phyloP scores from a whole-genome alignment of 192 early-diverging fungal species.

The Coemansia sp. region DNA sequence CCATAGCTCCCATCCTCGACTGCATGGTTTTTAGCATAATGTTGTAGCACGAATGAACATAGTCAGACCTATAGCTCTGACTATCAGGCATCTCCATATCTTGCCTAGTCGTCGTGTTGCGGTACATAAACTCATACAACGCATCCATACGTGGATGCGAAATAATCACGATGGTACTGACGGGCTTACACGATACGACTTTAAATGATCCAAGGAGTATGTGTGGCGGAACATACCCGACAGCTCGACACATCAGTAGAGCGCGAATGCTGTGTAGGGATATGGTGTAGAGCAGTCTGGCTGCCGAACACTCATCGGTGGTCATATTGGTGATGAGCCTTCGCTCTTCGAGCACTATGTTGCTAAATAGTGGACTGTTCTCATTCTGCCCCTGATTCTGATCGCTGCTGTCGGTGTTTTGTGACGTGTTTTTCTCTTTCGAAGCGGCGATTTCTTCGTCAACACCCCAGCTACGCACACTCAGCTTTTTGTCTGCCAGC shows the following conservation, averaged over 20 bases:
- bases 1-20: slow-evolving; percentile 12
- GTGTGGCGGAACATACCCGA: slow-evolving; percentile 23
- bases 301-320: slow-evolving; percentile 24
- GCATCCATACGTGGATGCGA: slow-evolving; percentile 5
- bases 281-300: slow-evolving; percentile 14
- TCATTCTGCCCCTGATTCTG: too few species aligned
- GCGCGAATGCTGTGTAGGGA: slow-evolving; percentile 23
- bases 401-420: not conserved
- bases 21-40: slow-evolving; percentile 11
- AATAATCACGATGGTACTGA: slow-evolving; percentile 2
- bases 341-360: slow-evolving; percentile 4
- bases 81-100: too few species aligned
- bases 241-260: slow-evolving; percentile 7
- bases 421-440: not conserved
- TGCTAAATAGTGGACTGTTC: not conserved
- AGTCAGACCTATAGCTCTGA: slow-evolving; percentile 4
- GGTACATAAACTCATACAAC: slow-evolving; percentile 11
- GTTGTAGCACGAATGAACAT: slow-evolving; percentile 6
- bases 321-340: slow-evolving; percentile 4
- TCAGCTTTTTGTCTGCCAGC: slow-evolving; percentile 9
- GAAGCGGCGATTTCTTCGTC: not conserved
- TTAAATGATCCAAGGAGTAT: slow-evolving; percentile 17
- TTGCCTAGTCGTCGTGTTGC: too few species aligned
- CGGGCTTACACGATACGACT: not conserved
- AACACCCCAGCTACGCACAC: slow-evolving; percentile 1